phyloP scores from a whole-genome alignment of 768 basidiomycete species.

The Paxillus involutus region DNA sequence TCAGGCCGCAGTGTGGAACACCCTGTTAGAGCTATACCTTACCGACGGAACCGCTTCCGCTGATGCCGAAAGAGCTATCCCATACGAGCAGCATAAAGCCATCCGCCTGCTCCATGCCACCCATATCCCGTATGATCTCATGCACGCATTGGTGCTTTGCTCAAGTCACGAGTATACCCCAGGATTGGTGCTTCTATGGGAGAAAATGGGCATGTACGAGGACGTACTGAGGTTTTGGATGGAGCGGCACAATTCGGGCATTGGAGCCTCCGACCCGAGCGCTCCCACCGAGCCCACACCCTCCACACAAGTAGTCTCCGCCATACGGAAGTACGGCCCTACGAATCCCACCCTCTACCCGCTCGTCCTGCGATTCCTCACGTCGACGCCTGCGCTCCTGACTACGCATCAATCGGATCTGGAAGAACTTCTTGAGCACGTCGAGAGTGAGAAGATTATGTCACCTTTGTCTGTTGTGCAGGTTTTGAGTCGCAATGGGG shows the following conservation, averaged over 20 bases:
- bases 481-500: too few species aligned
- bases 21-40: constrained; percentile 90
- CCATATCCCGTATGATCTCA: constrained; percentile 76
- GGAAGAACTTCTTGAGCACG: constrained; percentile 64
- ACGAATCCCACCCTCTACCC: constrained; percentile 77
- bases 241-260: constrained; percentile 49
- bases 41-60: constrained; percentile 41
- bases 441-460: constrained; percentile 80
- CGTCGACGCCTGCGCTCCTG: constrained; percentile 74
- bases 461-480: too few species aligned
- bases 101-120: constrained; percentile 64
- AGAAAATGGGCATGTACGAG: constrained; percentile 93
- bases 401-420: constrained; percentile 71
- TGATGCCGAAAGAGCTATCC: constrained; percentile 15
- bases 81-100: constrained; percentile 53
- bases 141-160: constrained; percentile 93
- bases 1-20: constrained; percentile 92
- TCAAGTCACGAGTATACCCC: constrained; percentile 79
- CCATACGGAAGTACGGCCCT: constrained; percentile 74
- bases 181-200: constrained; percentile 90
- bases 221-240: constrained; percentile 94
- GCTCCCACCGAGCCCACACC: constrained; percentile 33
- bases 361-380: constrained; percentile 86
- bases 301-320: constrained; percentile 57
- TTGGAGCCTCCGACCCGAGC: background rate